Evolutionary conservation across 2,329 filamentous ascomycete genomes (phyloP).

Genomic region (Trichoderma pleuroti): DNA sequence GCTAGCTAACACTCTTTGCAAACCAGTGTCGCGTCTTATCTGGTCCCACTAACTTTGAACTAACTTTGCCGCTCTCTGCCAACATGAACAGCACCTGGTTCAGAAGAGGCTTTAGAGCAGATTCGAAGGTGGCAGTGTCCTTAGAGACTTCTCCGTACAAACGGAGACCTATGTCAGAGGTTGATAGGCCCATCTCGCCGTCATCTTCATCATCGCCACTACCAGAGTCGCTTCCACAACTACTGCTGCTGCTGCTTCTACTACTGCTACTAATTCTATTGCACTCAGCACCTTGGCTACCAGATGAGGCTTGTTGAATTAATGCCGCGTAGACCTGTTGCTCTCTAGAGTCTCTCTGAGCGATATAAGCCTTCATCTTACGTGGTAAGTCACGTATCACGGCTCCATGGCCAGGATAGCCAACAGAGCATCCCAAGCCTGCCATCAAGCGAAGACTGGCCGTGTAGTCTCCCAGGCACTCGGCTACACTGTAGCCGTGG

Average conservation of each 20-base stretch:
- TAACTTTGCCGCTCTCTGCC: neutral
- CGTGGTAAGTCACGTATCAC: conserved; percentile 49
- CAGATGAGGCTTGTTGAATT: neutral
- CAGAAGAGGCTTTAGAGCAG: neutral
- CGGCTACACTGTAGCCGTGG: conserved; percentile 70
- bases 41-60: neutral
- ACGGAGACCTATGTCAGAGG: neutral
- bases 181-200: neutral
- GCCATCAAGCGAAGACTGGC: conserved; percentile 59
- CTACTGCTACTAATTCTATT: too few relatives aligned
- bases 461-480: conserved; percentile 62
- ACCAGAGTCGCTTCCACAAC: neutral
- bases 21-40: neutral
- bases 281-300: neutral
- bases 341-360: neutral
- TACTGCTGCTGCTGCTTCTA: neutral
- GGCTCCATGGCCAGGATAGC: conserved; percentile 62
- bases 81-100: neutral
- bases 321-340: neutral
- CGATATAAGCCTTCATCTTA: conserved; percentile 16
- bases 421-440: conserved; percentile 40
- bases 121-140: neutral
- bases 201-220: neutral
- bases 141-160: neutral
- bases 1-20: neutral